phyloP scores from a whole-genome alignment of 73 alveolate species.

The Paramecium pentaurelia region DNA sequence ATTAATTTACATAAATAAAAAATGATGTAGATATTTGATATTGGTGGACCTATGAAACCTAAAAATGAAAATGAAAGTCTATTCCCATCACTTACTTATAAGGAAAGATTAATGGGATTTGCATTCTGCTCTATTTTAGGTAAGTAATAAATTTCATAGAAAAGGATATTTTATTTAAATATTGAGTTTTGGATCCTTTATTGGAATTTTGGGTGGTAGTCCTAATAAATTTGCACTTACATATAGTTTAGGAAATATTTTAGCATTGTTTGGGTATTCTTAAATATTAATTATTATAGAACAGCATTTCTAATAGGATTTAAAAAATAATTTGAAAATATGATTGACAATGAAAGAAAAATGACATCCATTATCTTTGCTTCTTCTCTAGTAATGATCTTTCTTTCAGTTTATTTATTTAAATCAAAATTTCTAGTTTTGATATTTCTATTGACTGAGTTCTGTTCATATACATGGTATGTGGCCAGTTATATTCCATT shows the following conservation, averaged over 20 bases:
- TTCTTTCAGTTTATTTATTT: slow-evolving; percentile 66
- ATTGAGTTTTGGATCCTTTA: slow-evolving; percentile 70
- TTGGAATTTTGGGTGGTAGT: background rate
- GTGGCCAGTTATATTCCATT: slow-evolving; percentile 81
- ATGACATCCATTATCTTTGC: slow-evolving; percentile 70
- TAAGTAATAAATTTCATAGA: background rate
- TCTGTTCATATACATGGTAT: slow-evolving; percentile 80
- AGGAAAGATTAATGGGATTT: slow-evolving; percentile 82
- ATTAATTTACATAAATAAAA: background rate
- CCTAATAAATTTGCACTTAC: slow-evolving; percentile 81
- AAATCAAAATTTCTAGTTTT: slow-evolving; percentile 69
- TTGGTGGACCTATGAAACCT: background rate
- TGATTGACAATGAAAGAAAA: slow-evolving; percentile 79
- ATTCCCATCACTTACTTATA: slow-evolving; percentile 74
- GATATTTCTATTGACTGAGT: slow-evolving; percentile 68
- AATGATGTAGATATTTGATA: slow-evolving; percentile 18
- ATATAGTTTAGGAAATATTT: slow-evolving; percentile 77
- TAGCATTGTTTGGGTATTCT: slow-evolving; percentile 67
- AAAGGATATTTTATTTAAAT: slow-evolving; percentile 68
- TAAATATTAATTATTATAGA: background rate
- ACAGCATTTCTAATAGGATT: slow-evolving; percentile 81
- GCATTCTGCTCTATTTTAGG: slow-evolving; percentile 73
- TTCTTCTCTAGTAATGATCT: slow-evolving; percentile 67
- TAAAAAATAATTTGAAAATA: slow-evolving; percentile 72
- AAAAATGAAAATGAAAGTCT: slow-evolving; percentile 76